These are phyloP conservation scores for Neophaeococcomyces mojaviensis DNA, from an alignment of 2,329 filamentous ascomycete species.

Conservation along the genomic window DNA sequence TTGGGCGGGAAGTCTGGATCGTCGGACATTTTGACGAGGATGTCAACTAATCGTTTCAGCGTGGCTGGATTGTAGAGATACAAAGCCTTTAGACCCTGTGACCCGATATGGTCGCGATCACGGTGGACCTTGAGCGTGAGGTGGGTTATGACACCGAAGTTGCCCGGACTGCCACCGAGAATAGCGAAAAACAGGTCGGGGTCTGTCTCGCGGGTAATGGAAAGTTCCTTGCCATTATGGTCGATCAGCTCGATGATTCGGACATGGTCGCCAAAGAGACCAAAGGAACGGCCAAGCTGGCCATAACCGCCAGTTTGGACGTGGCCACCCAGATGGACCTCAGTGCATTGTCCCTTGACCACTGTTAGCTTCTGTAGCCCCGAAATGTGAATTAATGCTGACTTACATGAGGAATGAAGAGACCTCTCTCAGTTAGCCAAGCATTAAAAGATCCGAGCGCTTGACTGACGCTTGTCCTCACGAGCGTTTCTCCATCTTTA, in stretches of 20 bases:
- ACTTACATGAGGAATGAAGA: conserved; percentile 32
- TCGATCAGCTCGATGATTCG: conserved; percentile 26
- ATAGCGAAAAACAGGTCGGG: conserved; percentile 27
- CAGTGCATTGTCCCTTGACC: conserved; percentile 36
- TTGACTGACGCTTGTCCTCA: conserved; percentile 37
- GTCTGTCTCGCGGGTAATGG: conserved; percentile 23
- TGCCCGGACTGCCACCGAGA: conserved; percentile 29
- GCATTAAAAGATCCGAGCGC: conserved; percentile 37
- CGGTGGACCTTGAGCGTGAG: conserved; percentile 33
- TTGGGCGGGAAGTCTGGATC: conserved; percentile 37
- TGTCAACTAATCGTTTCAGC: conserved; percentile 33
- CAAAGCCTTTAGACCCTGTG: conserved; percentile 36
- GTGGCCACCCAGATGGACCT: conserved; percentile 42
- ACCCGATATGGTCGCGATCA: conserved; percentile 34
- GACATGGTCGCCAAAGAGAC: conserved; percentile 28
- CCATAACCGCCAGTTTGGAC: conserved; percentile 44
- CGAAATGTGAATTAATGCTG: not conserved
- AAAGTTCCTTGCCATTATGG: conserved; percentile 23
- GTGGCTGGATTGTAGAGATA: conserved; percentile 35
- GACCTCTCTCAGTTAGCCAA: conserved; percentile 33
- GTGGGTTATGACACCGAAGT: conserved; percentile 29
- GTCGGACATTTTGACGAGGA: conserved; percentile 40
- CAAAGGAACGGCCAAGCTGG: conserved; percentile 41
- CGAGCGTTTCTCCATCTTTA: conserved; percentile 30
- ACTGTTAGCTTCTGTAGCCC: conserved; percentile 23